Conservation (phyloP, 1,284 basidiomycete genomes). For the Heterobasidion parviporum region DNA sequence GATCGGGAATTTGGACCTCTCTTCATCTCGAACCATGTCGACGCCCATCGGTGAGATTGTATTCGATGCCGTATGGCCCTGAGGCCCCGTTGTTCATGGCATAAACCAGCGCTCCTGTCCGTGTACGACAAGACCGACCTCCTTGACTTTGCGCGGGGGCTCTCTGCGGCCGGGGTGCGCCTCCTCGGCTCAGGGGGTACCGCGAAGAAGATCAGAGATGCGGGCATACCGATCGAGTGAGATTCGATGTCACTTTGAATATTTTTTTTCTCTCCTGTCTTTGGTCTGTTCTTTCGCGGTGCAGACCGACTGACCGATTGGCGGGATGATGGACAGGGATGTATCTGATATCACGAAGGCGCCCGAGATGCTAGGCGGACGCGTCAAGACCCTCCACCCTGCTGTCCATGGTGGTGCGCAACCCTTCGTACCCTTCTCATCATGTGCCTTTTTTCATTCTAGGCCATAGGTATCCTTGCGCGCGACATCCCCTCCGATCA, state of each 20-base stretch:
- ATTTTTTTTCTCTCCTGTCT: slow-evolving; percentile 9
- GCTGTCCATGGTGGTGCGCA: slow-evolving; percentile 91
- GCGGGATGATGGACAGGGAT: slow-evolving; percentile 51
- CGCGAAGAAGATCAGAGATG: slow-evolving; percentile 94
- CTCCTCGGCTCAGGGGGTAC: slow-evolving; percentile 96
- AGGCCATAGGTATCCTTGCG: slow-evolving; percentile 72
- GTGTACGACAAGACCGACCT: slow-evolving; percentile 97
- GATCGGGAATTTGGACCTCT: no score
- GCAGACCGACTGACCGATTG: not conserved
- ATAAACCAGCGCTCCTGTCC: slow-evolving; percentile 72
- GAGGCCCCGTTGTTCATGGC: slow-evolving; percentile 3
- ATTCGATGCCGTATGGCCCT: not conserved
- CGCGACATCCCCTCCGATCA: slow-evolving; percentile 84
- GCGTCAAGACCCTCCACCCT: slow-evolving; percentile 99
- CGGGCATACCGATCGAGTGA: slow-evolving; percentile 86
- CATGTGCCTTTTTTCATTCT: not conserved
- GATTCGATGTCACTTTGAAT: slow-evolving; percentile 15
- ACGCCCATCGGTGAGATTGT: slow-evolving; percentile 24
- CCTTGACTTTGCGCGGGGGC: slow-evolving; percentile 81
- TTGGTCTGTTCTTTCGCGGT: not conserved
- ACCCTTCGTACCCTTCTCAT: not conserved
- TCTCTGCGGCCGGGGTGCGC: slow-evolving; percentile 77
- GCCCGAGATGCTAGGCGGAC: slow-evolving; percentile 98
- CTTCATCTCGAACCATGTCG: slow-evolving; percentile 18
- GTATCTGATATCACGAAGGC: slow-evolving; percentile 97